Evolutionary conservation across 176 grass and related monocot species (phyloP).

Genomic region (Triticum timopheevii): DNA sequence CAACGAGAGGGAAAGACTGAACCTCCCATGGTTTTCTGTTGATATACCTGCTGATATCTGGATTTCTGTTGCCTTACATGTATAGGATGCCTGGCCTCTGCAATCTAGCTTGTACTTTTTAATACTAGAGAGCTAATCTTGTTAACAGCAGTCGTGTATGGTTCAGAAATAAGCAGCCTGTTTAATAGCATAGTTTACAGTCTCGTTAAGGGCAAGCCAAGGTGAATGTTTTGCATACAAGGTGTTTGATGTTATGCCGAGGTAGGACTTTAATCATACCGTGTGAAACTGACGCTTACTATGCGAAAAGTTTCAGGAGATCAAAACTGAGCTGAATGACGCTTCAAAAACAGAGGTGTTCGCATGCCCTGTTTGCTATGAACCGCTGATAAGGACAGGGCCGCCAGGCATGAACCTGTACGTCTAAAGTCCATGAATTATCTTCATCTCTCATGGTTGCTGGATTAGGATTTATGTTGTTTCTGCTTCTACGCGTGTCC

Average conservation of each 20-base stretch:
- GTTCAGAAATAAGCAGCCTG: too few species aligned
- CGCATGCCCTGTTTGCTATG: constrained; percentile 90
- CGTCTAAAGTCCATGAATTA: constrained; percentile 5
- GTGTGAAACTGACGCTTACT: neutral
- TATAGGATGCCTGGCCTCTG: neutral
- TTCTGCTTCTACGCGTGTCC: neutral
- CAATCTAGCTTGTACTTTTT: neutral
- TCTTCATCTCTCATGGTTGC: neutral
- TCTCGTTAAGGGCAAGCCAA: too few species aligned
- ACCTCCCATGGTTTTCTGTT: neutral
- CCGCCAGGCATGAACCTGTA: constrained; percentile 86
- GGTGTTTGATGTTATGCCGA: neutral
- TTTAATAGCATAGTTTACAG: neutral
- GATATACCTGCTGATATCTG: too few species aligned
- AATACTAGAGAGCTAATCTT: too few species aligned
- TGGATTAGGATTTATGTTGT: neutral
- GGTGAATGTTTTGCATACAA: too few species aligned
- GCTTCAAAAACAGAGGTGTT: constrained; percentile 40
- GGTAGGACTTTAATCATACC: neutral
- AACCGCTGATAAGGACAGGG: constrained; percentile 76
- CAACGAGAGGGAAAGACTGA: neutral
- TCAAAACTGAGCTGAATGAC: constrained; percentile 15
- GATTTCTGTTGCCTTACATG: neutral
- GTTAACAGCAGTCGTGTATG: too few species aligned
- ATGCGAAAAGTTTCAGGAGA: constrained; percentile 39